Base-by-base conservation (phyloP, 768 basidiomycete genomes). In the Sutorius australiensis region DNA sequence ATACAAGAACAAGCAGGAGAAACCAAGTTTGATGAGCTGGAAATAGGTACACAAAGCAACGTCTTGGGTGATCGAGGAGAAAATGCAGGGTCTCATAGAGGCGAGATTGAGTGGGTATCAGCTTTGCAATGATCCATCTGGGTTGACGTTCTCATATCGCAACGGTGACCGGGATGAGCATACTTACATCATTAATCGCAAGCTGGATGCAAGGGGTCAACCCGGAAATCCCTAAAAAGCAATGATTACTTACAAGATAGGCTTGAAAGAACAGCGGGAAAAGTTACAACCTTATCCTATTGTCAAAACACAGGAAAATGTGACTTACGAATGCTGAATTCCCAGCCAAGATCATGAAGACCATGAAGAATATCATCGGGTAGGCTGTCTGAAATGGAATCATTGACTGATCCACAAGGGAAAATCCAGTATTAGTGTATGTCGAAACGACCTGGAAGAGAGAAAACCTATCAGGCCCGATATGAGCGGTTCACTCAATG, bases 11-110 rank as follows among this genome's bases (percentile, higher is more conserved):
- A 1, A 80, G 79, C 2, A 92, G 56, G 6, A 97, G 80, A 60
- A 95, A 89, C 91, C 92, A 93, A 3, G 94, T 97, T 65, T 97
- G 94, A 62, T 94, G 91, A 0, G 92, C 85, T 0, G 93, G 93
- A 60, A 95, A 95, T 9, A 95, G 78, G 66, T 93, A 90, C 11
- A 92, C 81, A 63, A 89, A 95, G 69, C 93, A 95, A 56, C 91
- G 82, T 11, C 95, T 83, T 12, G 95, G 95, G 65, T 98, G 95
- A 62, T 98, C 93, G 9, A 99, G 80, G 8, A 99, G 80, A 67
- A 98, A 99, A 50, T 85, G 86, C 1, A 97, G 74, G 0, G 92
- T 92, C 70, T 95, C 92, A 43, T 82, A 73, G 0, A 83, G 62
- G 0, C 83, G 80, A 13, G 91, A 92, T 0, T 68, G 62, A 2